Conservation (phyloP, 2,329 filamentous ascomycete species). For the Trichoderma koningiopsis region DNA sequence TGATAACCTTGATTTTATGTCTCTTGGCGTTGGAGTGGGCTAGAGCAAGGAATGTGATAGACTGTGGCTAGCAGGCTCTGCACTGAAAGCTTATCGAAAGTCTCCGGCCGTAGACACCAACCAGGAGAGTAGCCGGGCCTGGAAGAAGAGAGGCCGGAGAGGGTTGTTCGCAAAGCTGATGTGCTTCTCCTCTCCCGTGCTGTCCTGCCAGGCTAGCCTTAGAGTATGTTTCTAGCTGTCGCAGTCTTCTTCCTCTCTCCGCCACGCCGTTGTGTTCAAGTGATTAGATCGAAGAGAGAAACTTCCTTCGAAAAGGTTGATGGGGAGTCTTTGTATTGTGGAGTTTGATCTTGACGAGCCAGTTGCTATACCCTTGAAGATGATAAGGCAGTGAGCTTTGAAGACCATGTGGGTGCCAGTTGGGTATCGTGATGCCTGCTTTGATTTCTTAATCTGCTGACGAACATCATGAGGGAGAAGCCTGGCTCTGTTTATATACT, state of each 20-base stretch:
- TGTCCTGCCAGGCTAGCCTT: background rate
- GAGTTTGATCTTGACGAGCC: background rate
- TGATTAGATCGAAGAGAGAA: background rate
- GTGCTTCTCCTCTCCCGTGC: background rate
- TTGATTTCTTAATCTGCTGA: background rate
- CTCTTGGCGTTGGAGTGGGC: background rate
- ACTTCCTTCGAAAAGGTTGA: background rate
- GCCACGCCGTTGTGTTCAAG: background rate
- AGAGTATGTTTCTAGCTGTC: background rate
- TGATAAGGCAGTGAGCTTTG: background rate
- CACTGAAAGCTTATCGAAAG: background rate
- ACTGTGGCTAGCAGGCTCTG: background rate
- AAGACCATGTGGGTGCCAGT: background rate
- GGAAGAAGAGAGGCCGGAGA: background rate
- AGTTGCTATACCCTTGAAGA: background rate
- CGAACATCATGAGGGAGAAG: background rate
- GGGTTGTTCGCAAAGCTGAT: background rate
- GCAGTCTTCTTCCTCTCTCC: background rate
- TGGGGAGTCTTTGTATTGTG: background rate
- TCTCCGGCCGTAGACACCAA: background rate
- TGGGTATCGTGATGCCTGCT: background rate
- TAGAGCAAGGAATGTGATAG: background rate
- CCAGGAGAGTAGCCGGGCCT: background rate
- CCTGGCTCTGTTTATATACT: constrained; percentile 6
- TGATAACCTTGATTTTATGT: background rate